A percentile compares a stretch with the other conserved stretches of the same genome.
phyloP scores from a whole-genome alignment of 495 filamentous ascomycete genomes.

The Daldinia loculata region DNA sequence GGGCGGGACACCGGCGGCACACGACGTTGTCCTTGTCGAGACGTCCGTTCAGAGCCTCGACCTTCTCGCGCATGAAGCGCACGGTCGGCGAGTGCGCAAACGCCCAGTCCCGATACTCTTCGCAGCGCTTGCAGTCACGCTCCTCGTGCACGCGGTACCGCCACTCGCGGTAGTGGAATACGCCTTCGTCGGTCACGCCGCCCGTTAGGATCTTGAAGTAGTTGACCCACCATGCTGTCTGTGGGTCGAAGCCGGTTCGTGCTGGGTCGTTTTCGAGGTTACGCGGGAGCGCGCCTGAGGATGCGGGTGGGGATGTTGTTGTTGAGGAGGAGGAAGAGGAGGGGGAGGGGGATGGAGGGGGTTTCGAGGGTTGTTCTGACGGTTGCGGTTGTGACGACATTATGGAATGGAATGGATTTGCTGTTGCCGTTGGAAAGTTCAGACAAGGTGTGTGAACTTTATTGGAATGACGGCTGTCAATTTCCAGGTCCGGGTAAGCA shows the following conservation, averaged over 20 bases:
- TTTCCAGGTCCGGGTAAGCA: not conserved
- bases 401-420: constrained; percentile 3
- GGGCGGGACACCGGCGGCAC: constrained; percentile 75
- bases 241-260: constrained; percentile 68
- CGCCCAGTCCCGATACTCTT: constrained; percentile 79
- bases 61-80: constrained; percentile 81
- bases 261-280: constrained; percentile 59
- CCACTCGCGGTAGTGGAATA: constrained; percentile 73
- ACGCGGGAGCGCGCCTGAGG: constrained; percentile 28
- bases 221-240: constrained; percentile 74
- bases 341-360: constrained; percentile 1
- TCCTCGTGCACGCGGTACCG: constrained; percentile 72
- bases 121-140: constrained; percentile 78
- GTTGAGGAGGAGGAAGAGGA: not conserved
- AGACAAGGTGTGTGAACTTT: not conserved
- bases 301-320: not conserved
- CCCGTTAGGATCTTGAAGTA: constrained; percentile 80
- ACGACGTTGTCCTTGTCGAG: constrained; percentile 78
- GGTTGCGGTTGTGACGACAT: constrained; percentile 41
- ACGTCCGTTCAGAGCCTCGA: constrained; percentile 76
- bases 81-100: constrained; percentile 85
- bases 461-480: not conserved
- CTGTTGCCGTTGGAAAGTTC: not conserved
- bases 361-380: constrained; percentile 18
- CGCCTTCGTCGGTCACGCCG: constrained; percentile 71